phyloP scores from a whole-genome alignment of 768 basidiomycete species.

The Mycena galopus region DNA sequence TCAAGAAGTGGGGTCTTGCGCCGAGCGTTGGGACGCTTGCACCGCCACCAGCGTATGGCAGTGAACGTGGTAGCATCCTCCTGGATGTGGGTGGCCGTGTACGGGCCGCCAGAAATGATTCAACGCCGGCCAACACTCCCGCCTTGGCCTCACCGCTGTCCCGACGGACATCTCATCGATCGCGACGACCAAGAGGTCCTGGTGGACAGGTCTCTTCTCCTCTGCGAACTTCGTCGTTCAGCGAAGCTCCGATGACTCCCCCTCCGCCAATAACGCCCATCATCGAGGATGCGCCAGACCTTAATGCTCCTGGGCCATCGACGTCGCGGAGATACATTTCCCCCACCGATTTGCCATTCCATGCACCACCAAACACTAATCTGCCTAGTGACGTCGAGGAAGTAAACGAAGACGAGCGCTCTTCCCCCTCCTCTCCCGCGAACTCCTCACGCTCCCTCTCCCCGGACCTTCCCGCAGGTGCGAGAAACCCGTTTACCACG shows the following conservation, averaged over 20 bases:
- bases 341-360: conserved; percentile 75
- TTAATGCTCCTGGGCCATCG: conserved; percentile 63
- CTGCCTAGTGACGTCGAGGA: conserved; percentile 53
- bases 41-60: conserved; percentile 97
- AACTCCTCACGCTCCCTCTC: conserved; percentile 71
- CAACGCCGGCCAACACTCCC: conserved; percentile 54
- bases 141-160: conserved; percentile 56
- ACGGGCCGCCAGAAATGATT: conserved; percentile 51
- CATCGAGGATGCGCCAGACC: conserved; percentile 70
- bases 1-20: conserved; percentile 99
- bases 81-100: conserved; percentile 87
- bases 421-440: conserved; percentile 55
- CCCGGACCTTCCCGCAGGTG: conserved; percentile 77
- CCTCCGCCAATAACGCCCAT: conserved; percentile 85
- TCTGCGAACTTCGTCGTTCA: conserved; percentile 65
- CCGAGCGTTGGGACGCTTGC: conserved; percentile 97
- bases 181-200: conserved; percentile 73
- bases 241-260: conserved; percentile 61
- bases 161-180: conserved; percentile 64
- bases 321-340: conserved; percentile 66
- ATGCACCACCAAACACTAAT: conserved; percentile 62
- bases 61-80: conserved; percentile 95
- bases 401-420: conserved; percentile 42
- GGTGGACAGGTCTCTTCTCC: conserved; percentile 71
- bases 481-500: conserved; percentile 84